Evolutionary conservation across 2,329 filamentous ascomycete species (phyloP).

Genomic region (Metarhizium anisopliae): DNA sequence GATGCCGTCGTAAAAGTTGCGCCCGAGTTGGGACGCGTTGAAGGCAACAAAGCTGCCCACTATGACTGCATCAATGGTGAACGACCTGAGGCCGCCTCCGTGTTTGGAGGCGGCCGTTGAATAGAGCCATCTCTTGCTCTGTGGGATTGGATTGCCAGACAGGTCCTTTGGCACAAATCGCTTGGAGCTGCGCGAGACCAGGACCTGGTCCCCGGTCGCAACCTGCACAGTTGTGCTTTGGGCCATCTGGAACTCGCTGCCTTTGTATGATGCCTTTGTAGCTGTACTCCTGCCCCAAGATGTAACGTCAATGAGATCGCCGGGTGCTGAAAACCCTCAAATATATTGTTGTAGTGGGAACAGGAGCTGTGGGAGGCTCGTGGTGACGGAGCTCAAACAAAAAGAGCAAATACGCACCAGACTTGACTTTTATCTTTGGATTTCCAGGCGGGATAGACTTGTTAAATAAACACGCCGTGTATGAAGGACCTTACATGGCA

Average conservation of each 20-base stretch:
- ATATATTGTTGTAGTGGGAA: no score
- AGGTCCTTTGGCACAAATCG: conserved; percentile 8
- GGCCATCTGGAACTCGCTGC: background rate
- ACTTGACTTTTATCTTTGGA: no score
- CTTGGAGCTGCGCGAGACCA: background rate
- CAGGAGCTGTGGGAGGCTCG: no score
- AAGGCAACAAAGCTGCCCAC: conserved; percentile 5
- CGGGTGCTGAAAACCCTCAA: no score
- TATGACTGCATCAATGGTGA: background rate
- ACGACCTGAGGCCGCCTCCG: conserved; percentile 1
- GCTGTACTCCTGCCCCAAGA: no score
- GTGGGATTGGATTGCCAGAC: conserved; percentile 8
- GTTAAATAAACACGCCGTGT: no score
- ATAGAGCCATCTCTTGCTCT: conserved; percentile 8
- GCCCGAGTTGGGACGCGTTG: conserved; percentile 5
- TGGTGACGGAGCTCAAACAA: no score
- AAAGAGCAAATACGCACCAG: no score
- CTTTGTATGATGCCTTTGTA: no score
- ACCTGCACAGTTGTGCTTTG: background rate
- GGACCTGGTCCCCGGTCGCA: background rate
- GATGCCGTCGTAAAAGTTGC: conserved; percentile 7
- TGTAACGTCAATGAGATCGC: no score
- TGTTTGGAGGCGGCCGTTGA: conserved; percentile 4
- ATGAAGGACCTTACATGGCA: no score
- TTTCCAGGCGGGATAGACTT: no score